These are phyloP conservation scores for Phytophthora vignae DNA, from an alignment of 352 stramenopile genomes.

Conservation along the genomic window DNA sequence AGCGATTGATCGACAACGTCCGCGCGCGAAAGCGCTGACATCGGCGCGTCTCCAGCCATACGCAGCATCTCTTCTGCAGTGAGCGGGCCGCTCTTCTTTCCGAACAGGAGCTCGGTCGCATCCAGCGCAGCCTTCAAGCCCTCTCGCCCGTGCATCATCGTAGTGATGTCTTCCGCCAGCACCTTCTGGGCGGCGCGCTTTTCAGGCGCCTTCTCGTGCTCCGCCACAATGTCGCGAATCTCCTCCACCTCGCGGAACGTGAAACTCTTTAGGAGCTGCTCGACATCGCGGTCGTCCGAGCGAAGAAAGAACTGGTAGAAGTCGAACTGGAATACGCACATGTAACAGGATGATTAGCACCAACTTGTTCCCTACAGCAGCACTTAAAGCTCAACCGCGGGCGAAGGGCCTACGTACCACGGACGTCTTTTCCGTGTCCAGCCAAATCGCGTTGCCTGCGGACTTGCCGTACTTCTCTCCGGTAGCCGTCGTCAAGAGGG, in stretches of 20 bases:
- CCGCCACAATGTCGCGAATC: slow-evolving; percentile 89
- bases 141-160: slow-evolving; percentile 93
- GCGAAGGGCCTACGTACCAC: slow-evolving; percentile 85
- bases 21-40: slow-evolving; percentile 42
- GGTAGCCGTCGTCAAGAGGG: slow-evolving; percentile 96
- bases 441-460: slow-evolving; percentile 97
- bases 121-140: slow-evolving; percentile 72
- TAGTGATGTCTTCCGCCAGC: slow-evolving; percentile 87
- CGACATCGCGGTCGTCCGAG: slow-evolving; percentile 92
- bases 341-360: not conserved
- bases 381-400: not conserved
- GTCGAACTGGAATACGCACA: slow-evolving; percentile 69
- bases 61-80: slow-evolving; percentile 72
- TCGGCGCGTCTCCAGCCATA: slow-evolving; percentile 74
- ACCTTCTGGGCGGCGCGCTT: slow-evolving; percentile 79
- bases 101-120: slow-evolving; percentile 75
- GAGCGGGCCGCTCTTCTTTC: slow-evolving; percentile 65
- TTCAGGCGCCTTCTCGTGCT: slow-evolving; percentile 82
- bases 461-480: slow-evolving; percentile 99
- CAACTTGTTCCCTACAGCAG: not conserved
- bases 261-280: slow-evolving; percentile 97
- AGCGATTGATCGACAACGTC: slow-evolving; percentile 82
- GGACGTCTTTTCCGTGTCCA: slow-evolving; percentile 95
- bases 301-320: slow-evolving; percentile 95
- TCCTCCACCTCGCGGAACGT: slow-evolving; percentile 96